Evolutionary conservation across 257 asterid species (phyloP).

Genomic region (Lantana camara): DNA sequence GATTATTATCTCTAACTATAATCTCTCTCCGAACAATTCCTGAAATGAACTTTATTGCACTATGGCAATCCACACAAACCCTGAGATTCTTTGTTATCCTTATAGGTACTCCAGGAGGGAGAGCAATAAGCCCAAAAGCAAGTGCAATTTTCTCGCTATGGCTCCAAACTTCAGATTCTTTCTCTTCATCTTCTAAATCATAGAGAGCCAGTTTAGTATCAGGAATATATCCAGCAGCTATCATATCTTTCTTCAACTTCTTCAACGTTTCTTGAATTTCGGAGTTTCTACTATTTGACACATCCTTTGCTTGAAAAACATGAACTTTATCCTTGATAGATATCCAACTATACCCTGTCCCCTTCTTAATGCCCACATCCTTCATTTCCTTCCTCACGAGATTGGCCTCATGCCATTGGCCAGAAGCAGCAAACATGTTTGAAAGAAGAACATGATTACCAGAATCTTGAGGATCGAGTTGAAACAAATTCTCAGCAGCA

Average conservation of each 20-base stretch:
- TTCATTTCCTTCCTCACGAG: constrained; percentile 76
- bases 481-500: constrained; percentile 75
- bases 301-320: constrained; percentile 83
- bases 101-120: constrained; percentile 72
- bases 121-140: constrained; percentile 76
- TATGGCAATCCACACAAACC: constrained; percentile 89
- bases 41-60: constrained; percentile 78
- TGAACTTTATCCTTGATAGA: constrained; percentile 61
- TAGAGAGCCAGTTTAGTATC: constrained; percentile 64
- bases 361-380: constrained; percentile 82
- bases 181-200: constrained; percentile 89
- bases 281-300: constrained; percentile 49
- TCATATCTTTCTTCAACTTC: constrained; percentile 57
- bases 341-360: constrained; percentile 83
- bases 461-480: constrained; percentile 84
- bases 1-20: constrained; percentile 71
- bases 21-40: constrained; percentile 73
- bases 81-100: constrained; percentile 83
- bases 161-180: constrained; percentile 79
- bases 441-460: constrained; percentile 85
- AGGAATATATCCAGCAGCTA: constrained; percentile 75
- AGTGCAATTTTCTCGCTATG: constrained; percentile 92
- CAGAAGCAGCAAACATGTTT: constrained; percentile 74
- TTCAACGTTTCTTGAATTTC: constrained; percentile 75
- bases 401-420: constrained; percentile 84